These are phyloP conservation scores for Tolypocladium sp. DNA, from an alignment of 2,329 filamentous ascomycete species.

Conservation along the genomic window DNA sequence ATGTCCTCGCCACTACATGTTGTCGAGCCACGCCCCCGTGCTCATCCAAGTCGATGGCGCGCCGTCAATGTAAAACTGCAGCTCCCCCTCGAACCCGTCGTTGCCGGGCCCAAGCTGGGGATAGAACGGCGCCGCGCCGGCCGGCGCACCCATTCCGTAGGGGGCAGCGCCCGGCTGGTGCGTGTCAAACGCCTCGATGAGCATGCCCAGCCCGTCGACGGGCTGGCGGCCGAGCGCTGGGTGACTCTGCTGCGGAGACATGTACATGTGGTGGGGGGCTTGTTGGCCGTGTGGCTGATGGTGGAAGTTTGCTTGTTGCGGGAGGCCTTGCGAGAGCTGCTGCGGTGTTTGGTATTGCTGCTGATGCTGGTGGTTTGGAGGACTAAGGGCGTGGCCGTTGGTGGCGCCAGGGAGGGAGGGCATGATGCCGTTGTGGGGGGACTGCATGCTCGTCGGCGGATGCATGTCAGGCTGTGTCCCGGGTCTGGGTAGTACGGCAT, in stretches of 20 bases:
- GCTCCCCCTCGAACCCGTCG: conserved; percentile 37
- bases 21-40: conserved; percentile 6
- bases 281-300: conserved; percentile 12
- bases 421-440: conserved; percentile 3
- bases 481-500: conserved; percentile 10
- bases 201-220: conserved; percentile 28
- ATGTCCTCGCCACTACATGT: background rate
- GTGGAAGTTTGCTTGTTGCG: conserved; percentile 7
- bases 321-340: conserved; percentile 6
- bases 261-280: conserved; percentile 5
- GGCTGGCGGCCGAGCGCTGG: conserved; percentile 9
- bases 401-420: background rate
- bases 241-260: conserved; percentile 6
- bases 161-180: conserved; percentile 9
- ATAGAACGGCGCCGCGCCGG: background rate
- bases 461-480: conserved; percentile 12
- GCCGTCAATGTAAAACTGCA: conserved; percentile 34
- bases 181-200: conserved; percentile 31
- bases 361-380: conserved; percentile 4
- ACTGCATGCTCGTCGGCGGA: conserved; percentile 5
- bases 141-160: conserved; percentile 3
- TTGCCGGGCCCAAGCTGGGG: conserved; percentile 21
- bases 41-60: conserved; percentile 9
- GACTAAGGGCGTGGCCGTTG: conserved; percentile 2
- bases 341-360: conserved; percentile 3